These are phyloP conservation scores for Kwoniella dendrophila DNA, from an alignment of 768 basidiomycete species.

Conservation along the genomic window DNA sequence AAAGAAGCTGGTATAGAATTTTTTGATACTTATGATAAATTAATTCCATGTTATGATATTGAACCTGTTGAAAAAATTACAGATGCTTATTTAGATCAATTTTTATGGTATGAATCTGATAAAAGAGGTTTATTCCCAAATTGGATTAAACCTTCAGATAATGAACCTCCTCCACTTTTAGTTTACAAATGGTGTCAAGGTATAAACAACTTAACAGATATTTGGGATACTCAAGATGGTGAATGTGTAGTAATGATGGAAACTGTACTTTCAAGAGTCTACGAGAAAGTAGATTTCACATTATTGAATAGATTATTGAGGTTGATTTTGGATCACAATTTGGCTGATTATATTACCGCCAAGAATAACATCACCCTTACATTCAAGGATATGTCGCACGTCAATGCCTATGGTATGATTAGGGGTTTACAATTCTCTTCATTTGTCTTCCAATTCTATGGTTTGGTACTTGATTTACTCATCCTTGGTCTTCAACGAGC, in stretches of 20 bases:
- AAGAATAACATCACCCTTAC: constrained; percentile 91
- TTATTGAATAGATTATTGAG: constrained; percentile 92
- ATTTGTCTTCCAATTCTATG: constrained; percentile 99
- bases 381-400: constrained; percentile 98
- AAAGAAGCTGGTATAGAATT: constrained; percentile 94
- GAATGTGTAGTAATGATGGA: constrained; percentile 99
- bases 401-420: constrained; percentile 94
- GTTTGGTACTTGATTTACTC: constrained; percentile 89
- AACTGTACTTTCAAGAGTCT: constrained; percentile 94
- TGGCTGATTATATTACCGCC: constrained; percentile 98
- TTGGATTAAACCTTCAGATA: constrained; percentile 99
- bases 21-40: constrained; percentile 96
- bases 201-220: constrained; percentile 95
- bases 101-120: constrained; percentile 98
- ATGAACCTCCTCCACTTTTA: constrained; percentile 91
- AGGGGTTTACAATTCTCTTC: constrained; percentile 97
- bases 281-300: constrained; percentile 98
- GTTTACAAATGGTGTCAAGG: constrained; percentile 99
- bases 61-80: constrained; percentile 99
- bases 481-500: constrained; percentile 97
- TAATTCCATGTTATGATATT: constrained; percentile 93
- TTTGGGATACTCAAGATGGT: constrained; percentile 98
- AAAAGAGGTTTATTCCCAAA: constrained; percentile 97
- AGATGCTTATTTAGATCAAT: constrained; percentile 98
- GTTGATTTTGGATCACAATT: constrained; percentile 94